These are phyloP conservation scores for Microdochium paspali DNA, from an alignment of 2,329 filamentous ascomycete species.

Conservation along the genomic window DNA sequence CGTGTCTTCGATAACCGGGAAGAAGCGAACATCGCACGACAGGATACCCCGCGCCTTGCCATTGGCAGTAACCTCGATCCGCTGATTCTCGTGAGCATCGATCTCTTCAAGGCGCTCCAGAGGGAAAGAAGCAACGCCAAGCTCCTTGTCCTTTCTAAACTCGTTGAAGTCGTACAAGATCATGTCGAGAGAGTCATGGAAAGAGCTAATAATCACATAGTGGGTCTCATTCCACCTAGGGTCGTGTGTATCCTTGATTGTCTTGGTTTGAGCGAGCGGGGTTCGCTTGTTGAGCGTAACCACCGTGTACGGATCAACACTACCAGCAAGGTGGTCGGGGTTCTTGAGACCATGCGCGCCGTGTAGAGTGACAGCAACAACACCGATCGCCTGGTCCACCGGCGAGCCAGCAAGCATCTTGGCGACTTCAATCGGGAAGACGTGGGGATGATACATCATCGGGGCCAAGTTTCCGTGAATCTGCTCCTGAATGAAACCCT, in stretches of 20 bases:
- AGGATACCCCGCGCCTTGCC: conserved; percentile 77
- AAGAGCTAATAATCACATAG: conserved; percentile 87
- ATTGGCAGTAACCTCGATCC: conserved; percentile 73
- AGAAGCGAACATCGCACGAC: conserved; percentile 81
- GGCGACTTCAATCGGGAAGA: conserved; percentile 96
- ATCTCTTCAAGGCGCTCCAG: conserved; percentile 75
- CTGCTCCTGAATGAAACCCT: conserved; percentile 89
- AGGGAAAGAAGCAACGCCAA: conserved; percentile 77
- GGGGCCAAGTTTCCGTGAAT: conserved; percentile 89
- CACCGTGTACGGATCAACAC: conserved; percentile 80
- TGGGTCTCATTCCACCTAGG: conserved; percentile 96
- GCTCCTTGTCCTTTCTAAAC: conserved; percentile 90
- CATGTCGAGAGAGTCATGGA: conserved; percentile 79
- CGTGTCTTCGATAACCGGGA: conserved; percentile 73
- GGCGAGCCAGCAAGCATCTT: conserved; percentile 95
- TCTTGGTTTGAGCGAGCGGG: conserved; percentile 82
- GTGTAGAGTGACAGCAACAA: conserved; percentile 84
- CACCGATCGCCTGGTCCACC: conserved; percentile 91
- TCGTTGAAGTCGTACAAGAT: conserved; percentile 91
- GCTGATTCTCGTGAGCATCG: conserved; percentile 71
- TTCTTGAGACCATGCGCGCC: conserved; percentile 91
- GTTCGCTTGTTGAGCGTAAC: conserved; percentile 77
- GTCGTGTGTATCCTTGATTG: conserved; percentile 71
- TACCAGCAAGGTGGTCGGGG: conserved; percentile 84
- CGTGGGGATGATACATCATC: conserved; percentile 97